Conservation (phyloP, 2,329 filamentous ascomycete genomes). For the Botryosphaeria dothidea region DNA sequence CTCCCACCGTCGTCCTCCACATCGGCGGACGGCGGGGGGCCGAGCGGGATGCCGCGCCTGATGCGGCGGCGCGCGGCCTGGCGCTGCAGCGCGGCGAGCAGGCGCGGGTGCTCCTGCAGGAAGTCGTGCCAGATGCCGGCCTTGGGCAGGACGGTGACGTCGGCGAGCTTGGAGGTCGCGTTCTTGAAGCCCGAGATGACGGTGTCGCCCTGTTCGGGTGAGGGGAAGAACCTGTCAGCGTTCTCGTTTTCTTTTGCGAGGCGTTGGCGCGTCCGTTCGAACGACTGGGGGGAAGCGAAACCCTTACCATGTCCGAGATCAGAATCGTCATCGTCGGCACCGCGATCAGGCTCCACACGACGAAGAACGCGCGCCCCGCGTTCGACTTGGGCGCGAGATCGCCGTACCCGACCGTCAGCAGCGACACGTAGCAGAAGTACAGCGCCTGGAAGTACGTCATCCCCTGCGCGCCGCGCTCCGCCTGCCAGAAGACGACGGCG, state of each 20-base stretch:
- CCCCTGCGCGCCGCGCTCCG: constrained; percentile 54
- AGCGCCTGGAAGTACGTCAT: constrained; percentile 78
- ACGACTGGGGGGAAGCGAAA: too few species aligned
- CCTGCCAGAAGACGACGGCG: constrained; percentile 70
- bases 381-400: constrained; percentile 77
- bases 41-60: constrained; percentile 37
- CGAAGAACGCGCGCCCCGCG: constrained; percentile 79
- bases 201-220: constrained; percentile 68
- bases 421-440: constrained; percentile 82
- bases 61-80: constrained; percentile 37
- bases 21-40: background rate
- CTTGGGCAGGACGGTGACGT: constrained; percentile 67
- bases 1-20: constrained; percentile 21
- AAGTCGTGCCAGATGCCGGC: constrained; percentile 57
- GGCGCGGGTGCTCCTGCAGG: constrained; percentile 49
- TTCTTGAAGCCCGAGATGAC: constrained; percentile 68
- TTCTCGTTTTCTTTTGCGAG: background rate
- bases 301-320: constrained; percentile 28
- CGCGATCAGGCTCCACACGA: constrained; percentile 87
- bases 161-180: constrained; percentile 61
- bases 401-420: constrained; percentile 86
- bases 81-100: constrained; percentile 37
- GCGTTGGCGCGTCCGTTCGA: too few species aligned
- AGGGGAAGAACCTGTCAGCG: too few species aligned
- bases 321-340: constrained; percentile 87